phyloP scores from a whole-genome alignment of 768 basidiomycete species.

The Rhizopogon vulgaris region DNA sequence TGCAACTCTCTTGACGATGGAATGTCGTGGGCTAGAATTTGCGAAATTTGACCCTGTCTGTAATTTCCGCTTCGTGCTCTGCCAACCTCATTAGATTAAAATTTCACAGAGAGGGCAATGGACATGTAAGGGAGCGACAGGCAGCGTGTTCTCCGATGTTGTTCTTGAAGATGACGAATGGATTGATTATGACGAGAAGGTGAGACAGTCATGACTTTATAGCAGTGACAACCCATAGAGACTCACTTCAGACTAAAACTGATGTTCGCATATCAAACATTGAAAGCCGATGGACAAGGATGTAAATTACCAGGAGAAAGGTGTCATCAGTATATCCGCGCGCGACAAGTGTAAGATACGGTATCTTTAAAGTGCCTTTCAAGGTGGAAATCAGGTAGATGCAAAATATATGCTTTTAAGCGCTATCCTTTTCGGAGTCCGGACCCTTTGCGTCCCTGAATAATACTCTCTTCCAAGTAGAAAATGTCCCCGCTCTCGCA shows the following conservation, averaged over 20 bases:
- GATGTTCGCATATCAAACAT: constrained; percentile 71
- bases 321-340: neutral
- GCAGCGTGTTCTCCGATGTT: constrained; percentile 57
- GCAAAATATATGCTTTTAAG: neutral
- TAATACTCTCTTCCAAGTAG: constrained; percentile 28
- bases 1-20: constrained; percentile 61
- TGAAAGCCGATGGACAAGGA: constrained; percentile 61
- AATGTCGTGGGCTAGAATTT: constrained; percentile 87
- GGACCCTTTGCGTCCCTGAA: constrained; percentile 19
- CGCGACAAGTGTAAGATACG: neutral
- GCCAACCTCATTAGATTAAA: neutral
- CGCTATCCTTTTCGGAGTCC: too few species aligned
- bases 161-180: constrained; percentile 65
- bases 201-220: constrained; percentile 17
- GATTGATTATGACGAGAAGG: constrained; percentile 93
- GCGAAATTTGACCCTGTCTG: constrained; percentile 70
- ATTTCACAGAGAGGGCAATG: constrained; percentile 57
- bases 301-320: constrained; percentile 26
- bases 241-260: constrained; percentile 38
- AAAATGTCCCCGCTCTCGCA: neutral
- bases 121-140: constrained; percentile 65
- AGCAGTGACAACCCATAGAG: neutral
- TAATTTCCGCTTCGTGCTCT: neutral
- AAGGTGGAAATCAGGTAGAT: neutral
- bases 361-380: neutral